Base-by-base conservation (phyloP, 2,329 filamentous ascomycete genomes). In the Trichoderma sp. region DNA sequence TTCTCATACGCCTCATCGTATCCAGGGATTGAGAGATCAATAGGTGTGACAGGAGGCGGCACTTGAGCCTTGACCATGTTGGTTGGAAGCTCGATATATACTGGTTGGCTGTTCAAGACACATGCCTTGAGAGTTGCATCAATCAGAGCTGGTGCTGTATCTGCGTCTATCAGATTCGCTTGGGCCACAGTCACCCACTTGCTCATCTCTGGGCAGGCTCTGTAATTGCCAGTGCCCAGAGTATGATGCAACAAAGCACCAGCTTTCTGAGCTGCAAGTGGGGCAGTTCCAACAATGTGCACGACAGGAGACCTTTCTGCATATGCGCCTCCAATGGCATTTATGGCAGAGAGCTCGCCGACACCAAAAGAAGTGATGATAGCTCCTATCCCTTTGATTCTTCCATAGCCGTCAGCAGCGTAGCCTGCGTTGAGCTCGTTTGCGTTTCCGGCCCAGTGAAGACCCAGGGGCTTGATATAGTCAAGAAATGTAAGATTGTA, bases 321-420 rank as follows among this genome's bases (percentile, higher is more conserved):
- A 79, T 88, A 91, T 4, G 89, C 88, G 1, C 90, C 90, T 3
- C 89, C 89, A 77, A 91, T 87, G 45, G 87, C 89, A 78, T 91
- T 91, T 79, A 91, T 85, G 6, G 89, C 89, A 4, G 89, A 90
- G 4, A 87, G 82, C 76, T 88, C 87, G 9, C 90, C 90, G 1
- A 92, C 90, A 5, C 90, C 90, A 78, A 91, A 91, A 0, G 90
- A 91, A 1, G 90, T 92, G 38, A 91, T 83, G 8, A 91, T 79
- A 45, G 85, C 85, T 6, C 83, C 82, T 7, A 88, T 81, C 6
- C 87, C 87, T 77, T 89, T 89, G 75, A 89, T 85, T 14, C 89
- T 83, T 3, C 88, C 86, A 77, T 91, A 91, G 2, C 88, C 90
- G 77, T 91, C 90, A 3, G 88, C 88, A 0, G 89, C 88, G 76